Evolutionary conservation across 352 stramenopile genomes (phyloP).

Genomic region (Thalassiosira delicatula): DNA sequence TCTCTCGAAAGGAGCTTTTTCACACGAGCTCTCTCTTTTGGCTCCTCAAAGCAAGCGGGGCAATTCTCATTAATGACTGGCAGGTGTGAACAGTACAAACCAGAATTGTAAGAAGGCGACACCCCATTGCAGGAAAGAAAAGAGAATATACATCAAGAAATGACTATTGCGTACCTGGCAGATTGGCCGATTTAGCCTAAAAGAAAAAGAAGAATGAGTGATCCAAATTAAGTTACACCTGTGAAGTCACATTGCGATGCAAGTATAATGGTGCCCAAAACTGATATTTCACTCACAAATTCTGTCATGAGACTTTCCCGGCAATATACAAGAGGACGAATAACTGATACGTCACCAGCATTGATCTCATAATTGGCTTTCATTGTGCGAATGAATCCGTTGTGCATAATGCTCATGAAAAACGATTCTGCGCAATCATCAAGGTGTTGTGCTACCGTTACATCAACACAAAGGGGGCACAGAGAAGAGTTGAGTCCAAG

Average conservation of each 20-base stretch:
- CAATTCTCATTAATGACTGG: conserved; percentile 99
- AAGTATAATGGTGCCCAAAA: no score
- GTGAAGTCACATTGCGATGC: no score
- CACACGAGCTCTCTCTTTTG: conserved; percentile 95
- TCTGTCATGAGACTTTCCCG: conserved; percentile 93
- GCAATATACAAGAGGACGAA: conserved; percentile 95
- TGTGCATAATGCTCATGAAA: conserved; percentile 98
- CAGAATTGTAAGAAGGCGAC: no score
- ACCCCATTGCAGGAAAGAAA: no score
- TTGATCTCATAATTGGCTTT: conserved; percentile 98
- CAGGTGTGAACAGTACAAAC: no score
- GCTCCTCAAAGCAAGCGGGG: conserved; percentile 97
- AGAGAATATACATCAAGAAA: no score
- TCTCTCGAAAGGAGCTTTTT: conserved; percentile 96
- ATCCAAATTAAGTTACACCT: no score
- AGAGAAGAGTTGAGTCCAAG: no score
- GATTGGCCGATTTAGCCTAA: conserved; percentile 84
- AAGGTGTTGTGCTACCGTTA: conserved; percentile 93
- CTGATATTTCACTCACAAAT: conserved; percentile 77
- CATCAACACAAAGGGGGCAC: no score
- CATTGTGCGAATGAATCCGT: conserved; percentile 97
- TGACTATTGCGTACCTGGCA: no score
- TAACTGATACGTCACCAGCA: conserved; percentile 91
- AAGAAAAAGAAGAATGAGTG: no score
- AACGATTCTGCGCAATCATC: conserved; percentile 98